Base-by-base conservation (phyloP, 2,329 filamentous ascomycete genomes). In the Scedosporium dehoogii region DNA sequence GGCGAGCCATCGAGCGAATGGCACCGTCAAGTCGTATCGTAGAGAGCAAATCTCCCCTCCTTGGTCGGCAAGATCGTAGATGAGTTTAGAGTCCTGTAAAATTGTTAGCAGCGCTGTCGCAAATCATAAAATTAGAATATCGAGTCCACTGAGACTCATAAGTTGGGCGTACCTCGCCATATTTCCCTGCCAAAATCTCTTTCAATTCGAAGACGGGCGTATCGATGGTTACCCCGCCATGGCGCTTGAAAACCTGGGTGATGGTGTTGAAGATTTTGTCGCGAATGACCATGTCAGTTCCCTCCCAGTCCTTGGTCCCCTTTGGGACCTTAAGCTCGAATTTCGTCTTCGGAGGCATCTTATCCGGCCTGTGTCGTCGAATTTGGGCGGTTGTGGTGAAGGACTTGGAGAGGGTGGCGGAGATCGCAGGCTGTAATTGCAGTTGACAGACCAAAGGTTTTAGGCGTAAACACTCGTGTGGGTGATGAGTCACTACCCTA, bases 1-100 rank as follows among this genome's bases (percentile, higher is more conserved):
- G 70, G 92, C 92, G 65, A 96, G 84, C 85, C 89, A 97, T 70
- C 92, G 87, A 65, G 93, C 92, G 71, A 96, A 94, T 38, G 91
- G 91, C 10, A 96, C 91, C 1, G 91, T 96, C 68, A 96, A 77
- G 71, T 96, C 91, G 76, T 94, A 96, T 69, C 91, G 86, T 65
- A 96, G 80, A 23, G 90, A 92, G 70, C 73, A 75, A 61, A 76
- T 68, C 78, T 96, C 91, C 66, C 91, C 91, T 69, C 91, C 91
- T 73, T 96, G 91, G 72, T 96, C 91, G 71, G 89, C 86, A 66
- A 94, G 71, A 73, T 96, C 90, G 76, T 96, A 96, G 76, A 96
- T 96, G 73, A 96, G 87, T 75, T 93, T 93, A 70, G 87, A 90
- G 75, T 96, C 91, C 78, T 96, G 41, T 33, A 7, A 23, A 14